Conservation (phyloP, 345 rosid species). For the Hirschfeldia incana region DNA sequence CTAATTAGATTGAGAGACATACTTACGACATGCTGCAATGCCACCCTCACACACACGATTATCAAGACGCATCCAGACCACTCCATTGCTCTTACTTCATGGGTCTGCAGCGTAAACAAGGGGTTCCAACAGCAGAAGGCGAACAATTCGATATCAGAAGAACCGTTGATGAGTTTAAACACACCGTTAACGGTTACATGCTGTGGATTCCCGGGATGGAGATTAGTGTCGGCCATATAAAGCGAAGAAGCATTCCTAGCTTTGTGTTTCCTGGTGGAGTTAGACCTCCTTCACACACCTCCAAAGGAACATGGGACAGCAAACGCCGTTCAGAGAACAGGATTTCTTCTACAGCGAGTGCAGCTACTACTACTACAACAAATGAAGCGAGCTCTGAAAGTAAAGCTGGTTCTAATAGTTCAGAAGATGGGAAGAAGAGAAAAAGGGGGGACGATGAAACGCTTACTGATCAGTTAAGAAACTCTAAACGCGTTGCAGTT, state of each 20-base stretch:
- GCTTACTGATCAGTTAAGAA: constrained; percentile 41
- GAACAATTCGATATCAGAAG: constrained; percentile 85
- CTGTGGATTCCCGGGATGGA: constrained; percentile 81
- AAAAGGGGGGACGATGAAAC: constrained; percentile 52
- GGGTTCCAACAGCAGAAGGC: constrained; percentile 71
- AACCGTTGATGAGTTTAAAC: constrained; percentile 88
- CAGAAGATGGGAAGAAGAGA: constrained; percentile 63
- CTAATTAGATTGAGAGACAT: constrained; percentile 79
- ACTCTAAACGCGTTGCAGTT: constrained; percentile 36
- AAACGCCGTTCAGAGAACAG: constrained; percentile 54
- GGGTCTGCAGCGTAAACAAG: constrained; percentile 97
- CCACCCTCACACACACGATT: constrained; percentile 90
- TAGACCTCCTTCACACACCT: constrained; percentile 71
- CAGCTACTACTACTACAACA: constrained; percentile 28
- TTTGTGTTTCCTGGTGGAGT: constrained; percentile 87
- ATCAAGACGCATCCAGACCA: constrained; percentile 68
- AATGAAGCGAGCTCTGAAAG: constrained; percentile 41
- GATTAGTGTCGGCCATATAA: constrained; percentile 74
- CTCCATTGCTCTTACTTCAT: constrained; percentile 78
- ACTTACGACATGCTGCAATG: constrained; percentile 85
- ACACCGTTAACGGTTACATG: constrained; percentile 59
- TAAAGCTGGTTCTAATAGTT: constrained; percentile 57
- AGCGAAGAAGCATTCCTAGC: constrained; percentile 66
- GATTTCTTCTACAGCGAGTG: constrained; percentile 48
- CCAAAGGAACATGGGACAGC: constrained; percentile 75